phyloP scores from a whole-genome alignment of 768 basidiomycete genomes.

The Chalciporus pseudorubinellus region DNA sequence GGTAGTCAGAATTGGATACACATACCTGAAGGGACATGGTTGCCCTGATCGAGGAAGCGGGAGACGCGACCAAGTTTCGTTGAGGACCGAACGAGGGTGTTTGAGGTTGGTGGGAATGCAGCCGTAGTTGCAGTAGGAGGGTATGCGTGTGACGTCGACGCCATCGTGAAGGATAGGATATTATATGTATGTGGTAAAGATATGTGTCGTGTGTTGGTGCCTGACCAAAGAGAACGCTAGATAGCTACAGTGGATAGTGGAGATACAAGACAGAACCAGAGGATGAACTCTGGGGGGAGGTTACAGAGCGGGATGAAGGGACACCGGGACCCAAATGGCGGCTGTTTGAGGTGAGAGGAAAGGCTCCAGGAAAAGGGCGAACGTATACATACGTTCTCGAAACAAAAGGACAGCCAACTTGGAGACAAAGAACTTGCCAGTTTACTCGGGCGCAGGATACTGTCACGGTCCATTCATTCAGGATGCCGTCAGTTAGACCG shows the following conservation, averaged over 20 bases:
- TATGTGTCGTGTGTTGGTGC: conserved; percentile 19
- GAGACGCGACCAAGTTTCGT: conserved; percentile 59
- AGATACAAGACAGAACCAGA: background rate
- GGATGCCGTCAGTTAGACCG: background rate
- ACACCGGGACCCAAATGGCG: conserved; percentile 11
- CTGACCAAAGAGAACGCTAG: conserved; percentile 19
- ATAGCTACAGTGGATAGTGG: background rate
- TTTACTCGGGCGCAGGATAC: background rate
- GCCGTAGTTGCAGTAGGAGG: background rate
- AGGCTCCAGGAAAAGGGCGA: background rate
- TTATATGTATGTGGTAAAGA: conserved; percentile 7
- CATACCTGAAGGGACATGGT: background rate
- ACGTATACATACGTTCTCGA: conserved; percentile 10
- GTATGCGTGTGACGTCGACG: conserved; percentile 2
- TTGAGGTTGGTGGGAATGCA: conserved; percentile 50
- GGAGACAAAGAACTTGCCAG: background rate
- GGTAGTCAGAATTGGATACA: too few species aligned
- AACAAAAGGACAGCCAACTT: conserved; percentile 23
- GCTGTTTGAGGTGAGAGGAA: conserved; percentile 13
- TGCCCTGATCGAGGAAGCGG: conserved; percentile 45
- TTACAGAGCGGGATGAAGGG: conserved; percentile 2
- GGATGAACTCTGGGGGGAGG: background rate
- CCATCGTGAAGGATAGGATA: conserved; percentile 3
- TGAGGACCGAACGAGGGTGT: conserved; percentile 54
- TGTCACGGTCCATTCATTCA: background rate